A percentile compares a stretch with the other conserved stretches of the same genome.
Conservation (phyloP, 2,329 filamentous ascomycete species). For the Aspergillus floridensis region DNA sequence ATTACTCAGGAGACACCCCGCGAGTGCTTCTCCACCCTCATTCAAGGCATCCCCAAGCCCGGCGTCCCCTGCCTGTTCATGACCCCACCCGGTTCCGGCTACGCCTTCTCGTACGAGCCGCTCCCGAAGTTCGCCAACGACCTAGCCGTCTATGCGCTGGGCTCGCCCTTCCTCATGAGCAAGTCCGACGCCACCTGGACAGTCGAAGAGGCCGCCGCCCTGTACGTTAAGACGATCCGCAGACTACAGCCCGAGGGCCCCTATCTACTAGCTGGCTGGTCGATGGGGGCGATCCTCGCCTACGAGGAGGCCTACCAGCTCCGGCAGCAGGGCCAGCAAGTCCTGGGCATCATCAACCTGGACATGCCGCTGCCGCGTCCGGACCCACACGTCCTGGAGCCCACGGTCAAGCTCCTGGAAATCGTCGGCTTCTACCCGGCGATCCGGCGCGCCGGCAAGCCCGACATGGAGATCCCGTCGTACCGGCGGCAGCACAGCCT, state of each 20-base stretch:
- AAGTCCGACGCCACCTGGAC: background rate
- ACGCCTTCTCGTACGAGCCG: conserved; percentile 8
- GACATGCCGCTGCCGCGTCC: conserved; percentile 8
- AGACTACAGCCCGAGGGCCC: conserved; percentile 10
- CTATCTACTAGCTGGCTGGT: conserved; percentile 10
- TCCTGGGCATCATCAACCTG: conserved; percentile 2
- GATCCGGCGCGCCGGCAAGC: background rate
- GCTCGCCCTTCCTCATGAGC: conserved; percentile 3
- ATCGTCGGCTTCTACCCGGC: background rate
- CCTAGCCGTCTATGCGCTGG: conserved; percentile 9
- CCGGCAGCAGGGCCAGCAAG: background rate
- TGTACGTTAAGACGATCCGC: conserved; percentile 5
- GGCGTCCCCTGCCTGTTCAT: conserved; percentile 4
- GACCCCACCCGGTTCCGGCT: conserved; percentile 6
- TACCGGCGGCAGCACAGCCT: background rate
- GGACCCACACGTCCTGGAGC: background rate
- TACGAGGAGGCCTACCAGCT: conserved; percentile 10
- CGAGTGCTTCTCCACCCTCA: background rate
- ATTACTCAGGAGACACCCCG: background rate
- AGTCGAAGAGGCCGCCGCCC: conserved; percentile 5
- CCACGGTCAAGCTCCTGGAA: background rate
- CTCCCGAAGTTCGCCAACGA: conserved; percentile 3
- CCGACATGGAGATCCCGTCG: background rate
- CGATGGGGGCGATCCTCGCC: conserved; percentile 8
- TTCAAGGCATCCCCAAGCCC: conserved; percentile 5